phyloP scores from a whole-genome alignment of 2,329 filamentous ascomycete genomes.

The Thielaviopsis euricoi region DNA sequence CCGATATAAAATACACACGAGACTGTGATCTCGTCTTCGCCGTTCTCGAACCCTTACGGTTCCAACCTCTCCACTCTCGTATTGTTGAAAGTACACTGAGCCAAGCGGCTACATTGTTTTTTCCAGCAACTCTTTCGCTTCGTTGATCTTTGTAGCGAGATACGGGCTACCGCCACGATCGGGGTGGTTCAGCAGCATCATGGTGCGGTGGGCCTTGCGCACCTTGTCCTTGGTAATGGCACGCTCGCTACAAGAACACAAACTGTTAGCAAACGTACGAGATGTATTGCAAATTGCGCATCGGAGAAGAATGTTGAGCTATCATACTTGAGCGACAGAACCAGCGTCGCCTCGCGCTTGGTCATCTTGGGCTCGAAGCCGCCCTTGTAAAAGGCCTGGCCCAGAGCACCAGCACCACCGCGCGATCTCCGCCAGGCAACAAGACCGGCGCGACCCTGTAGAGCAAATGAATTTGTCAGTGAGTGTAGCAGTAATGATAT shows the following conservation, averaged over 20 bases:
- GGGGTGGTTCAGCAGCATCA: conserved; percentile 96
- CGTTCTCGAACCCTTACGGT: not conserved
- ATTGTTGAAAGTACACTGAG: not conserved
- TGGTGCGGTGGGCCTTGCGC: conserved; percentile 82
- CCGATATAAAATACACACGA: conserved; percentile 6
- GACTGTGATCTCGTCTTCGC: not conserved
- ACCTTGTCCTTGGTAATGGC: conserved; percentile 81
- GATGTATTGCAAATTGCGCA: conserved; percentile 7
- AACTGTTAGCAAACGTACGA: not conserved
- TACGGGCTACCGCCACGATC: conserved; percentile 95
- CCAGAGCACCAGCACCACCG: conserved; percentile 61
- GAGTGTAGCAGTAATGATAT: not conserved
- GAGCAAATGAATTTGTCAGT: not conserved
- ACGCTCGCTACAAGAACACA: conserved; percentile 47
- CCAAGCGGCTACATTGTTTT: conserved; percentile 34
- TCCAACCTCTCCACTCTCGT: not conserved
- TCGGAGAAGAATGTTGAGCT: not conserved
- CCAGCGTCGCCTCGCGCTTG: conserved; percentile 74
- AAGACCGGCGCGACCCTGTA: conserved; percentile 75
- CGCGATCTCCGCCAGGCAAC: conserved; percentile 75
- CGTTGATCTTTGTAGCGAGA: conserved; percentile 93
- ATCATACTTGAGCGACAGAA: conserved; percentile 70
- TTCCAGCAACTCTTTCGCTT: conserved; percentile 91
- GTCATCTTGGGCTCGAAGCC: conserved; percentile 97
- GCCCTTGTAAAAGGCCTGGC: conserved; percentile 92